Evolutionary conservation across 2,329 filamentous ascomycete genomes (phyloP).

Genomic region (Coleophoma cylindrospora): DNA sequence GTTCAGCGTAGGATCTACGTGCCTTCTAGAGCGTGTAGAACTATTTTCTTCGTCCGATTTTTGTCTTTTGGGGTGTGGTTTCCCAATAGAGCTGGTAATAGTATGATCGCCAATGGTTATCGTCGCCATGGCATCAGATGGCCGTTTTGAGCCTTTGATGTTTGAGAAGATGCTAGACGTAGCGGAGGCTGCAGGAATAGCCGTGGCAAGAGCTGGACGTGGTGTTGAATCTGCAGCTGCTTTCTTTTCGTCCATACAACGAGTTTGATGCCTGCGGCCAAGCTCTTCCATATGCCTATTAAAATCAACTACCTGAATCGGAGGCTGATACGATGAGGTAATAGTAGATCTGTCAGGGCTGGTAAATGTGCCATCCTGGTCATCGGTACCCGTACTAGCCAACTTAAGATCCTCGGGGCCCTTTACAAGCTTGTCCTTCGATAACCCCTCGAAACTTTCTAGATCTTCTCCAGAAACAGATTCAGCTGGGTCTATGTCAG

Average conservation of each 20-base stretch:
- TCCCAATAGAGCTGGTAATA: constrained; percentile 24
- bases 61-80: constrained; percentile 17
- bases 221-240: not conserved
- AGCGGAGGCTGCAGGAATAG: constrained; percentile 16
- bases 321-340: constrained; percentile 5
- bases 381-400: constrained; percentile 9
- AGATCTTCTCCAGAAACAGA: not conserved
- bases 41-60: constrained; percentile 7
- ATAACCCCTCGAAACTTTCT: constrained; percentile 9
- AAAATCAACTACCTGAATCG: constrained; percentile 23
- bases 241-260: not conserved
- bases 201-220: constrained; percentile 14
- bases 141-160: constrained; percentile 12
- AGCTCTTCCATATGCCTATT: constrained; percentile 24
- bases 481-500: constrained; percentile 1
- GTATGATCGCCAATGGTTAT: constrained; percentile 28
- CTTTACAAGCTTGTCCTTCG: constrained; percentile 21
- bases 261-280: constrained; percentile 3
- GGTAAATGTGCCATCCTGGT: constrained; percentile 13
- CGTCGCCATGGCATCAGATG: constrained; percentile 22
- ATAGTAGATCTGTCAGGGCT: constrained; percentile 10
- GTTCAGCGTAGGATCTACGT: not conserved
- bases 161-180: constrained; percentile 18
- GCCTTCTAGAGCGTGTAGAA: not conserved
- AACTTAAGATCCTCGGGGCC: constrained; percentile 3